Evolutionary conservation across 2,329 filamentous ascomycete species (phyloP).

Genomic region (Elsinoe batatas): DNA sequence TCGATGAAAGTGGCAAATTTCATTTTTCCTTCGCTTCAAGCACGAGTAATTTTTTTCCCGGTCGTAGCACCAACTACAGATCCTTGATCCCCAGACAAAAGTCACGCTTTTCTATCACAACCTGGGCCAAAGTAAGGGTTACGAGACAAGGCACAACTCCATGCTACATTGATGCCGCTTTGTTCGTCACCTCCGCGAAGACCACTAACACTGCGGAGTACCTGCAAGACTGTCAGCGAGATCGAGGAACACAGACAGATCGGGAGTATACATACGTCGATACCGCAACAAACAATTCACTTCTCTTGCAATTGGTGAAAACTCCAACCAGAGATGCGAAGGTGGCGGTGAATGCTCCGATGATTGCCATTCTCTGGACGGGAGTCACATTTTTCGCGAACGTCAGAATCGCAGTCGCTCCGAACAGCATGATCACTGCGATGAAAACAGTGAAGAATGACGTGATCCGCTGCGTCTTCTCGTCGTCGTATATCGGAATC

Average conservation of each 20-base stretch:
- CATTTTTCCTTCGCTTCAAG: no score
- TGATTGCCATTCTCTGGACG: not conserved
- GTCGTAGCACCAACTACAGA: not conserved
- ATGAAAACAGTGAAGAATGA: not conserved
- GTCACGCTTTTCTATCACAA: not conserved
- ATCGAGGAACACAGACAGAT: no score
- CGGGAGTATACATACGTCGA: not conserved
- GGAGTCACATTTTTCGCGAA: not conserved
- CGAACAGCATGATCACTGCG: not conserved
- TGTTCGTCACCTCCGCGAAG: not conserved
- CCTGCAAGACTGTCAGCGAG: not conserved
- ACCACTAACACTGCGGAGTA: not conserved
- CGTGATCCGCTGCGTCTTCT: not conserved
- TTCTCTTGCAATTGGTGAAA: constrained; percentile 1
- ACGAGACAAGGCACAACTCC: not conserved
- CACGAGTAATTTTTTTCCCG: no score
- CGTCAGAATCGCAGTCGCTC: not conserved
- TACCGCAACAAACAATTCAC: not conserved
- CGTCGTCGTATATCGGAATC: not conserved
- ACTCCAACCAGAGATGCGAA: not conserved
- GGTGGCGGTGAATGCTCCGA: not conserved
- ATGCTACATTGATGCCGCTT: not conserved
- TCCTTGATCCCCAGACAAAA: not conserved
- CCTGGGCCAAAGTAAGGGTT: not conserved
- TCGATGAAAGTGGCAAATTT: no score